Base-by-base conservation (phyloP, 2,329 filamentous ascomycete genomes). In the Colletotrichum aenigma region DNA sequence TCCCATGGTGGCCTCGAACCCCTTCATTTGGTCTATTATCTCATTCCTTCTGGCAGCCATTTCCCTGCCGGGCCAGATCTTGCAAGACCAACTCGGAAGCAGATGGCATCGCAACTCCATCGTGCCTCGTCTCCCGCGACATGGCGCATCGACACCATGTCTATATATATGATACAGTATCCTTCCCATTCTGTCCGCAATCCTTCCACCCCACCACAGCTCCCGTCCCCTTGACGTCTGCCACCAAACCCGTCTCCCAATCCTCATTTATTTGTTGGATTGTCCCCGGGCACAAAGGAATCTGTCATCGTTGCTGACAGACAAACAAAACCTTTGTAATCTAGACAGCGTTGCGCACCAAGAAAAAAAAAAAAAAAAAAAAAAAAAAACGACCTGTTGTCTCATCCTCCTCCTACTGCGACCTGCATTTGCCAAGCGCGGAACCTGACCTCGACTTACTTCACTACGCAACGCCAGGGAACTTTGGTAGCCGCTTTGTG, bases 121-220 rank as follows among this genome's bases (percentile, higher is more conserved):
- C 38, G 18, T 76, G 74, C 66, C 28, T 75, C 60, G 74, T 67
- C 71, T 61, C 60, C 66, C 71, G 62, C 66, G 36, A 66, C 71
- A 61, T 60, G 65, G 48, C 70, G 56, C 74, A 71, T 73, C 70
- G 30, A 67, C 30, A 62, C 62, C 61, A 43, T 66, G 66, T 75
- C 71, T 76, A 75, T 75, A 76, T 76, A 76, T 75, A 76, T 71
- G 66, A 66, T 74, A 67, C 74, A 36, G 28, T 55, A 56, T 62
- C 71, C 74, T 55, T 69, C 74, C 66, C 71, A 62, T 43, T 66
- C 70, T 66, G 64, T 28, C 36, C 34, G 24, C 28, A 75, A 71
- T 76, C 66, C 74, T 71, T 43, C 74, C 58, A 75, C 66, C 34
- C 74, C 71, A 52, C 71, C 38, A 28, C 38, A 32, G 66, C 60